Conservation (phyloP, 2,329 filamentous ascomycete species). For the Sporothrix curviconia region DNA sequence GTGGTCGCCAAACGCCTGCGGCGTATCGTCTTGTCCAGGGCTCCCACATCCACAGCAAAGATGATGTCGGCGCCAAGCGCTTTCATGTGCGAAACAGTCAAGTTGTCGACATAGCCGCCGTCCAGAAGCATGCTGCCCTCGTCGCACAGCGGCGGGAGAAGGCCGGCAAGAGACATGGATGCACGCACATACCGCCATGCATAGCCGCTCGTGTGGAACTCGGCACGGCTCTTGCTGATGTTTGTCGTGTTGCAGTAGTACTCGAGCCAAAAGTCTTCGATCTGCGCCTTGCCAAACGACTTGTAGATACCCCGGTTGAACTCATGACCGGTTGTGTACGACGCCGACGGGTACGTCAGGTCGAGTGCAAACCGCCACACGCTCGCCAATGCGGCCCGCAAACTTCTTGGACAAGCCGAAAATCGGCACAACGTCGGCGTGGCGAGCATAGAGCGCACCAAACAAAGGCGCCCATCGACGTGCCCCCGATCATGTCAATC, state of each 20-base stretch:
- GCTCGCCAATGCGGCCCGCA: slow-evolving; percentile 93
- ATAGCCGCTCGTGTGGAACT: slow-evolving; percentile 94
- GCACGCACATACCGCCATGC: slow-evolving; percentile 96
- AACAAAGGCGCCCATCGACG: slow-evolving; percentile 93
- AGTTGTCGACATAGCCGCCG: slow-evolving; percentile 93
- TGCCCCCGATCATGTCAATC: slow-evolving; percentile 90
- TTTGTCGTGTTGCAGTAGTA: slow-evolving; percentile 99
- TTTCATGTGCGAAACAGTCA: slow-evolving; percentile 97
- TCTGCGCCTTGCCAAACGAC: slow-evolving; percentile 91
- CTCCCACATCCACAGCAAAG: slow-evolving; percentile 91
- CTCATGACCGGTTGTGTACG: slow-evolving; percentile 96
- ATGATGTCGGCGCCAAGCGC: slow-evolving; percentile 86
- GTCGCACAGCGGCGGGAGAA: slow-evolving; percentile 90
- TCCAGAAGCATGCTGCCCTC: slow-evolving; percentile 96
- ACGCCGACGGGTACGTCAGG: slow-evolving; percentile 89
- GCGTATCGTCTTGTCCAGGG: slow-evolving; percentile 84
- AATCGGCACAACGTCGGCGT: slow-evolving; percentile 94
- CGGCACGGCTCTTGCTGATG: slow-evolving; percentile 85
- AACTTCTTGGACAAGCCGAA: slow-evolving; percentile 97
- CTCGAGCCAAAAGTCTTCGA: slow-evolving; percentile 98
- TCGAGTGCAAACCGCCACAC: slow-evolving; percentile 98
- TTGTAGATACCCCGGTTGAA: slow-evolving; percentile 99
- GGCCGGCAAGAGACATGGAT: slow-evolving; percentile 90
- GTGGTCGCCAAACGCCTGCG: slow-evolving; percentile 91
- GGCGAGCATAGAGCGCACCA: slow-evolving; percentile 90